phyloP scores from a whole-genome alignment of 164 flowering plant genomes.

The Buxus sempervirens region DNA sequence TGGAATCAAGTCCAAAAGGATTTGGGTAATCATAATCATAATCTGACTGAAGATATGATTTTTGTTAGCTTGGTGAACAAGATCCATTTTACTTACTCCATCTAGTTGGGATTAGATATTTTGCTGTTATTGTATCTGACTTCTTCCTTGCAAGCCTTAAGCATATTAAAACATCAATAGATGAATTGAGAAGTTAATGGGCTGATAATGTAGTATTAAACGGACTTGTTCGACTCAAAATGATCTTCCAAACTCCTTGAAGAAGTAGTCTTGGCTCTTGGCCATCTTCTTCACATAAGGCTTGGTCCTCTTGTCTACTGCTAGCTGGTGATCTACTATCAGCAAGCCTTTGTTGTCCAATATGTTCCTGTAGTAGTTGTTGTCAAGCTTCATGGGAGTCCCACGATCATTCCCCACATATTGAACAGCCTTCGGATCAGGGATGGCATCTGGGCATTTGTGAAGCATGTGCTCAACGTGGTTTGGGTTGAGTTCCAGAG shows the following conservation, averaged over 20 bases:
- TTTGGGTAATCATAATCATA: too few relatives aligned
- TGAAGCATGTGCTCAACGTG: conserved; percentile 92
- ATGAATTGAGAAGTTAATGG: background rate
- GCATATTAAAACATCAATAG: too few relatives aligned
- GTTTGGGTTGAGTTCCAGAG: conserved; percentile 67
- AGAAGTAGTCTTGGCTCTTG: conserved; percentile 81
- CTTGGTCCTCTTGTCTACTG: conserved; percentile 71
- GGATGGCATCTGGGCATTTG: conserved; percentile 87
- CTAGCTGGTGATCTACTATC: conserved; percentile 82
- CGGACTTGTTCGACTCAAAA: too few relatives aligned
- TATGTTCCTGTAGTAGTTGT: conserved; percentile 94
- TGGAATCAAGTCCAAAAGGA: too few relatives aligned
- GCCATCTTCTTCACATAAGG: conserved; percentile 95
- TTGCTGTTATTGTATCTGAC: too few relatives aligned
- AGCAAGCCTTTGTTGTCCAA: conserved; percentile 92
- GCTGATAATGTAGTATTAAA: background rate
- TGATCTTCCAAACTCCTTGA: conserved; percentile 72
- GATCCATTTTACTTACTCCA: too few relatives aligned
- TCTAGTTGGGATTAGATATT: too few relatives aligned
- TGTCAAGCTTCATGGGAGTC: conserved; percentile 91
- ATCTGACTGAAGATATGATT: too few relatives aligned
- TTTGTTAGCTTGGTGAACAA: too few relatives aligned
- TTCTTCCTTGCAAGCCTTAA: too few relatives aligned
- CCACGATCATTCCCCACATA: conserved; percentile 96
- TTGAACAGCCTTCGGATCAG: conserved; percentile 94